Evolutionary conservation across 2,329 filamentous ascomycete genomes (phyloP).

Genomic region (Penicillium sp.): DNA sequence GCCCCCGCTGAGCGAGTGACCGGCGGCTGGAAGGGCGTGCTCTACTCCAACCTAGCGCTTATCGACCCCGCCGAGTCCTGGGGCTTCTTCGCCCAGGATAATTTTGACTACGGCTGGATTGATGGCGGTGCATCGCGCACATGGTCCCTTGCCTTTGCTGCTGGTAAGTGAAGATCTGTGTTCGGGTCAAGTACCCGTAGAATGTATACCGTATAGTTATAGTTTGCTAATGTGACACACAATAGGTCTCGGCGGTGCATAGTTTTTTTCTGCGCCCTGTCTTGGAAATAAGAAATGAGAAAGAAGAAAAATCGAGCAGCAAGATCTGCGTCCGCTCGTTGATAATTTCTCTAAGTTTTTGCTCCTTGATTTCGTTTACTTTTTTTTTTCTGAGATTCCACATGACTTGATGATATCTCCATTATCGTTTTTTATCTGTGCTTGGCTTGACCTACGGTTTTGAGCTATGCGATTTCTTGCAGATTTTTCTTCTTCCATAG

Average conservation of each 20-base stretch:
- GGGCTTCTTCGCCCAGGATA: slow-evolving; percentile 71
- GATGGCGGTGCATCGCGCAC: slow-evolving; percentile 81
- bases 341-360: neutral
- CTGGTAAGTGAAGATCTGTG: slow-evolving; percentile 56
- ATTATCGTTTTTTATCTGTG: neutral
- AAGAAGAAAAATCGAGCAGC: neutral
- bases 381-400: no score
- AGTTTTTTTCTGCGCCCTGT: neutral
- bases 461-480: neutral
- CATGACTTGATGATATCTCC: neutral
- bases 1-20: slow-evolving; percentile 60
- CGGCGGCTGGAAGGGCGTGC: slow-evolving; percentile 84
- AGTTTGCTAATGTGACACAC: slow-evolving; percentile 3
- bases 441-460: no score
- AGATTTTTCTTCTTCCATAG: neutral
- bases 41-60: slow-evolving; percentile 82
- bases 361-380: no score
- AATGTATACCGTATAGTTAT: no score
- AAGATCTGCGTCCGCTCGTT: neutral
- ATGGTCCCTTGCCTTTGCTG: slow-evolving; percentile 82
- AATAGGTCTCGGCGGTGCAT: slow-evolving; percentile 19
- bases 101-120: slow-evolving; percentile 69
- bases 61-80: slow-evolving; percentile 73
- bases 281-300: neutral
- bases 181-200: neutral